These are phyloP conservation scores for Knoxdaviesia proteae DNA, from an alignment of 2,329 filamentous ascomycete genomes.

Conservation along the genomic window DNA sequence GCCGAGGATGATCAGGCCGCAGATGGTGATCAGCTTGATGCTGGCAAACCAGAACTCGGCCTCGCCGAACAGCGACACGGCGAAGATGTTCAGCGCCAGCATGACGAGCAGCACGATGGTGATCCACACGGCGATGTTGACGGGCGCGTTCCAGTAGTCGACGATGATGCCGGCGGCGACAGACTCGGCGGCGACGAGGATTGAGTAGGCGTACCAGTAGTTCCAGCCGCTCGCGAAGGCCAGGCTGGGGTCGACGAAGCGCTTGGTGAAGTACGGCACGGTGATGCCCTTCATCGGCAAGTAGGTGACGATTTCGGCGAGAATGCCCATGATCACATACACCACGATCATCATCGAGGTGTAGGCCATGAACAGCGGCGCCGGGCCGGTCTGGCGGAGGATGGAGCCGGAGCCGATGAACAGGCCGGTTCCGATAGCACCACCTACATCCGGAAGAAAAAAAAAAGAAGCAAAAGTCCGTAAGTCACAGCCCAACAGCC, in stretches of 20 bases:
- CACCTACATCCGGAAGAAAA: conserved; percentile 8
- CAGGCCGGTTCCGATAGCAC: conserved; percentile 42
- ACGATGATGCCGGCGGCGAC: conserved; percentile 37
- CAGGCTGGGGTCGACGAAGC: conserved; percentile 32
- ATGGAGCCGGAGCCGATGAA: conserved; percentile 41
- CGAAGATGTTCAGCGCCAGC: conserved; percentile 33
- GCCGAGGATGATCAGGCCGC: conserved; percentile 33
- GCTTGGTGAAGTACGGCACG: conserved; percentile 32
- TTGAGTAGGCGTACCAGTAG: conserved; percentile 41
- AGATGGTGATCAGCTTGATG: conserved; percentile 37
- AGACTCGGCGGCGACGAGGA: conserved; percentile 35
- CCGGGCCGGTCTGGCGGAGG: conserved; percentile 34
- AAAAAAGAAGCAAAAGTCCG: too few species aligned
- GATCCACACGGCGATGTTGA: conserved; percentile 37
- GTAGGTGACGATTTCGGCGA: conserved; percentile 33
- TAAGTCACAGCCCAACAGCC: too few species aligned
- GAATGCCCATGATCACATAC: conserved; percentile 31
- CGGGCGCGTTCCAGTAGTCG: conserved; percentile 34
- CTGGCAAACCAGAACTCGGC: conserved; percentile 40
- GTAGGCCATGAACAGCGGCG: conserved; percentile 51
- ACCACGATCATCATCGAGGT: conserved; percentile 31
- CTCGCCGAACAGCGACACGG: conserved; percentile 36
- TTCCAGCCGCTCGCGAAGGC: conserved; percentile 39
- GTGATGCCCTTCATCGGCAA: conserved; percentile 35
- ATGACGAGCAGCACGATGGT: conserved; percentile 33